These are phyloP conservation scores for Neonectria neomacrospora DNA, from an alignment of 2,329 filamentous ascomycete species.

Conservation along the genomic window DNA sequence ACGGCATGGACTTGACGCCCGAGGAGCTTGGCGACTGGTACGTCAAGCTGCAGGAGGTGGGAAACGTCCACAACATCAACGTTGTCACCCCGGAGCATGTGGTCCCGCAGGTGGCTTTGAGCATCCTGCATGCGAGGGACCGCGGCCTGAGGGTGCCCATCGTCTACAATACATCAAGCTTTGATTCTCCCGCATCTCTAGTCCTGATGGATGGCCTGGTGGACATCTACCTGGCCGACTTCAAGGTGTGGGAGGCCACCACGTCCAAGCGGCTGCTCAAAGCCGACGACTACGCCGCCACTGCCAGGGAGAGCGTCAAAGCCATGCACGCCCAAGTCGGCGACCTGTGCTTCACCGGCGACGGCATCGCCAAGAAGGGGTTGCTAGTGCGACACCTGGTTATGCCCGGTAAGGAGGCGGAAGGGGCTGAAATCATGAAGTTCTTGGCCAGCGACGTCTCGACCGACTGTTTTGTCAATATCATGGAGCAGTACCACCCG, in stretches of 20 bases:
- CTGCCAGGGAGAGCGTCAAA: constrained; percentile 80
- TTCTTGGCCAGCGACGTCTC: constrained; percentile 81
- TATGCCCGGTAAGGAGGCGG: constrained; percentile 83
- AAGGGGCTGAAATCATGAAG: constrained; percentile 78
- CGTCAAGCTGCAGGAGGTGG: constrained; percentile 81
- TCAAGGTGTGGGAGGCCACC: constrained; percentile 79
- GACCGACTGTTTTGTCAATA: constrained; percentile 80
- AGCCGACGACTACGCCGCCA: constrained; percentile 77
- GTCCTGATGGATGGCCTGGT: constrained; percentile 80
- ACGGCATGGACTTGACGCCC: constrained; percentile 81
- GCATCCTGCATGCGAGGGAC: constrained; percentile 77
- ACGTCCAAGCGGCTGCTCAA: constrained; percentile 80
- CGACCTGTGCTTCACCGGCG: constrained; percentile 82
- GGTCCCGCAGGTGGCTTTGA: constrained; percentile 82
- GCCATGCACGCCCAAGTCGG: constrained; percentile 86
- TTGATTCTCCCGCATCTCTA: constrained; percentile 79
- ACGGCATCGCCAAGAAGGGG: constrained; percentile 83
- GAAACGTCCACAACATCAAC: constrained; percentile 91
- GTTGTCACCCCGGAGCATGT: constrained; percentile 89
- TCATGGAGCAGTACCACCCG: constrained; percentile 90
- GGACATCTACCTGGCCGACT: constrained; percentile 89
- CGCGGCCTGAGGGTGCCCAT: constrained; percentile 78
- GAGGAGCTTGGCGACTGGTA: constrained; percentile 86
- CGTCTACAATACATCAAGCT: constrained; percentile 87
- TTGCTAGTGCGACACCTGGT: constrained; percentile 82